Conservation (phyloP, 768 basidiomycete species). For the Tylopilus balloui region DNA sequence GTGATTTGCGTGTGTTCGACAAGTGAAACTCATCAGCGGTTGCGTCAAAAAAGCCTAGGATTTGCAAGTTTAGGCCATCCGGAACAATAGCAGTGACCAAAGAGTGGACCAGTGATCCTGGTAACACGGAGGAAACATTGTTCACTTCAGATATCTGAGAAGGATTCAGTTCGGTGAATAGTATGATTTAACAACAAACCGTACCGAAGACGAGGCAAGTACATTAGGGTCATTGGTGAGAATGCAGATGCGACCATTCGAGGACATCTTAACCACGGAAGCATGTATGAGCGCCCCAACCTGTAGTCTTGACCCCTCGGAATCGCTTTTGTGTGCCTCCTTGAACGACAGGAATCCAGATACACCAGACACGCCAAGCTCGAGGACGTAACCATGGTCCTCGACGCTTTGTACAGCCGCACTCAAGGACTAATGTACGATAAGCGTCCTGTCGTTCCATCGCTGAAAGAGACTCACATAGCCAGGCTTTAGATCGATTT, state of each 20-base stretch:
- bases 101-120: constrained; percentile 77
- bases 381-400: constrained; percentile 91
- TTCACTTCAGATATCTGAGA: constrained; percentile 70
- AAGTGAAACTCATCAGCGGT: constrained; percentile 84
- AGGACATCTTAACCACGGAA: constrained; percentile 61
- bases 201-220: constrained; percentile 53
- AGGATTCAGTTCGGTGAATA: neutral
- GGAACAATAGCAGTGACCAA: constrained; percentile 73
- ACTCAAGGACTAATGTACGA: constrained; percentile 54
- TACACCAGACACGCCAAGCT: constrained; percentile 73
- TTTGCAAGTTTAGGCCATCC: constrained; percentile 78
- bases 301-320: constrained; percentile 38
- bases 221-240: constrained; percentile 51
- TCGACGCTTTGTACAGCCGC: constrained; percentile 81
- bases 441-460: constrained; percentile 3
- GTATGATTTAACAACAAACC: constrained; percentile 20
- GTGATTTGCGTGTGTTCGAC: constrained; percentile 37
- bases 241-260: constrained; percentile 76
- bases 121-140: constrained; percentile 77
- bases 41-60: constrained; percentile 89
- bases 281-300: constrained; percentile 67
- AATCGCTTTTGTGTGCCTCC: constrained; percentile 46
- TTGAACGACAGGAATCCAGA: constrained; percentile 84
- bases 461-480: constrained; percentile 51
- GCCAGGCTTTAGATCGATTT: constrained; percentile 69